Evolutionary conservation across 208 protist genomes (phyloP).

Genomic region (Ichthyophonus hoferi): DNA sequence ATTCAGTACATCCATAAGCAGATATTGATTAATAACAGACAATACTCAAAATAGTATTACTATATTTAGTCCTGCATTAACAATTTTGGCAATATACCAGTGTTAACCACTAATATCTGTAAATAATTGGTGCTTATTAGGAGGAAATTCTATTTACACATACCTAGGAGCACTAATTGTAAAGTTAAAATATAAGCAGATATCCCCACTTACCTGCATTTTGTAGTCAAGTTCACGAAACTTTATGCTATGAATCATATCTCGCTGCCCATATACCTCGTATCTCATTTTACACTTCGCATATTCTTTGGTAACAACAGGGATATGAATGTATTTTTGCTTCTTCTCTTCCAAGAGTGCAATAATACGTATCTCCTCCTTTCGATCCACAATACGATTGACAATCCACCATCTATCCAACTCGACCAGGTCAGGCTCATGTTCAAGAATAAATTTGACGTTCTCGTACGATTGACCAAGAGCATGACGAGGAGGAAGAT

Average conservation of each 20-base stretch:
- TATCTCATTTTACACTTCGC: background rate
- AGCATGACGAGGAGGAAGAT: slow-evolving; percentile 22
- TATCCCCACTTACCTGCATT: background rate
- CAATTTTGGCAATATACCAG: too few species aligned
- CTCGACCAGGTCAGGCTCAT: slow-evolving; percentile 12
- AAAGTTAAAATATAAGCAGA: background rate
- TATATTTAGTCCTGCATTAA: too few species aligned
- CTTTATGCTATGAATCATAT: background rate
- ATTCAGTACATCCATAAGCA: too few species aligned
- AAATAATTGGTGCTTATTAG: too few species aligned
- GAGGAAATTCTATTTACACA: too few species aligned
- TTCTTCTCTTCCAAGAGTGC: slow-evolving; percentile 10
- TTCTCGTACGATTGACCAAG: slow-evolving; percentile 12
- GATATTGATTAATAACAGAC: too few species aligned
- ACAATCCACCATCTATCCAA: slow-evolving; percentile 1
- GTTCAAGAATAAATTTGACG: slow-evolving; percentile 23
- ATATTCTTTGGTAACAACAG: background rate
- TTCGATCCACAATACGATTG: slow-evolving; percentile 15
- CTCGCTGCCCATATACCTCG: background rate
- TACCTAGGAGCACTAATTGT: background rate
- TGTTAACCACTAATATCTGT: too few species aligned
- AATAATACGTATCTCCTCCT: slow-evolving; percentile 2
- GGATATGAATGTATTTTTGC: slow-evolving; percentile 17
- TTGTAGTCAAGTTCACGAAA: background rate
- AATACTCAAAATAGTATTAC: too few species aligned